phyloP scores from a whole-genome alignment of 805 yeast species.

The Candida orba region DNA sequence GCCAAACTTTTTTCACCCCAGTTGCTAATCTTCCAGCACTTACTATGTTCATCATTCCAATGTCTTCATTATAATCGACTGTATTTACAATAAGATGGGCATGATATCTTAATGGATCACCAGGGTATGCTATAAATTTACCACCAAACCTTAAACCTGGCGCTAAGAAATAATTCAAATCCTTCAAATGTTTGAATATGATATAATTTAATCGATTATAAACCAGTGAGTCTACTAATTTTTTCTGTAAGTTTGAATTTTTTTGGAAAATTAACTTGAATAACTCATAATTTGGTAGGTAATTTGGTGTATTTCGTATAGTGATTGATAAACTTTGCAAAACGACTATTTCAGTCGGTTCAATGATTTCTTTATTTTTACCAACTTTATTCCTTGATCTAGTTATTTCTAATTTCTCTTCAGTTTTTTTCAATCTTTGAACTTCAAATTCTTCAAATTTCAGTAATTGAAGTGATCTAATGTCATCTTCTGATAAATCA shows the following conservation, averaged over 20 bases:
- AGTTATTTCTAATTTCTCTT: slow-evolving; percentile 1
- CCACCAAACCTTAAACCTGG: slow-evolving; percentile 95
- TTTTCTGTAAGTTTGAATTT: slow-evolving; percentile 9
- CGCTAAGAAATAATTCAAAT: slow-evolving; percentile 45
- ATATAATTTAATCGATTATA: slow-evolving; percentile 6
- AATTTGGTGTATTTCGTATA: slow-evolving; percentile 15
- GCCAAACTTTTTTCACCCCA: slow-evolving; percentile 82
- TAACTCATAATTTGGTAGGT: slow-evolving; percentile 10
- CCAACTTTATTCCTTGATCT: slow-evolving; percentile 3
- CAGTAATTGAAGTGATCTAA: slow-evolving; percentile 9
- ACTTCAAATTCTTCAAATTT: slow-evolving; percentile 1
- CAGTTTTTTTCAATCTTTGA: slow-evolving; percentile 7
- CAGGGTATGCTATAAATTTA: slow-evolving; percentile 83
- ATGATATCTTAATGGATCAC: slow-evolving; percentile 87
- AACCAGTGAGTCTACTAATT: slow-evolving; percentile 2
- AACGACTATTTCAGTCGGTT: slow-evolving; percentile 7
- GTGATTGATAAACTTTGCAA: slow-evolving; percentile 12
- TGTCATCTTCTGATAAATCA: slow-evolving; percentile 10
- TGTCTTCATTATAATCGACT: slow-evolving; percentile 39
- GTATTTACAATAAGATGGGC: slow-evolving; percentile 72
- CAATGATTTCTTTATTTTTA: not conserved
- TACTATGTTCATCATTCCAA: slow-evolving; percentile 52
- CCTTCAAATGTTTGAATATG: slow-evolving; percentile 12
- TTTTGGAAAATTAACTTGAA: slow-evolving; percentile 11
- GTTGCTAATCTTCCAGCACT: slow-evolving; percentile 92